Evolutionary conservation across 129 eudicot species (phyloP), one percentile per base, ranked within the genome.

Genomic region (Flaveria robusta): DNA sequence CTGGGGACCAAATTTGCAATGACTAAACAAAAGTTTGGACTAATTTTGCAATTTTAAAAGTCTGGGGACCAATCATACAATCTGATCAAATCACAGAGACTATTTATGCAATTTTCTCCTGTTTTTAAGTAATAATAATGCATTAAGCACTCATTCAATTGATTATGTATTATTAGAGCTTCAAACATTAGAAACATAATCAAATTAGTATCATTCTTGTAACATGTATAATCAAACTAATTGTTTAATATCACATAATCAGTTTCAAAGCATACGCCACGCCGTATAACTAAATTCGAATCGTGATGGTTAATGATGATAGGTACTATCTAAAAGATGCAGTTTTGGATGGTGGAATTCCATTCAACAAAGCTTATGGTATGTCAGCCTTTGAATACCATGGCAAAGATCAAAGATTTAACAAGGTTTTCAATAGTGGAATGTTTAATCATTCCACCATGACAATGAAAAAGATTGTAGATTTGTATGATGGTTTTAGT

Each of bases 311-410:
- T 8, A 8, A 60, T 62, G 67, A 62, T 62, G 67, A 27, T 75
- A 90, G 96, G 92, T 88, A 88, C 85, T 72, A 90, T 62, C 41
- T 90, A 10, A 88, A 88, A 77, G 91, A 90, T 74, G 96, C 91
- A 26, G 87, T 90, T 75, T 75, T 90, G 42, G 88, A 90, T 11
- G 96, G 96, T 42, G 93, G 93, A 52, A 84, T 86, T 29, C 93
- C 96, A 29, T 90, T 88, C 85, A 84, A 90, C 75, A 90, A 90
- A 72, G 91, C 91, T 7, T 86, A 90, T 77, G 96, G 92, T 63
- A 90, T 86, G 92, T 79, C 87, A 2, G 89, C 91, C 24, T 90
- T 83, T 71, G 91, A 88, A 5, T 86, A 87, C 82, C 86, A 85
- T 78, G 96, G 96, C 7, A 90, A 83, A 42, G 92, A 90, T 54